Evolutionary conservation across 768 basidiomycete species (phyloP), one percentile per base, ranked within the genome.

Genomic region (Rhodosporidiobolus odoratus): DNA sequence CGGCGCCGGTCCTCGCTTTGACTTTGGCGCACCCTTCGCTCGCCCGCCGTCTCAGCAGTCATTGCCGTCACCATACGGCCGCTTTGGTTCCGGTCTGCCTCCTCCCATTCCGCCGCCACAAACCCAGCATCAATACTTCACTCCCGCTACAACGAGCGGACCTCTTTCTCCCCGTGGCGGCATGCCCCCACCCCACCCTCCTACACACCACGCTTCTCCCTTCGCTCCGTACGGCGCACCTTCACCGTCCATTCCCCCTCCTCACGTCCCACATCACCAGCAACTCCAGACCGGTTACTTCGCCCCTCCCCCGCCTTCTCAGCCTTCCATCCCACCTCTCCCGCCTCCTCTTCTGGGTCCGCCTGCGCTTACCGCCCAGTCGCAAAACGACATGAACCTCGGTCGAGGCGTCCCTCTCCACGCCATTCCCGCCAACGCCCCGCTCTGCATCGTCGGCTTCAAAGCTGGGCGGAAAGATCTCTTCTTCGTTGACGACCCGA

Each of bases 361-460:
- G 1, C 25, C 65, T 6, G 30, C 65, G 12, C 38, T 66, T 37
- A 62, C 69, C 35, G n/a, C 58, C 19, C 58, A 60, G 19, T 48
- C 61, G 3, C 65, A 67, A 32, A 37, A 17, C 66, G 66, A 71
- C 63, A 65, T 64, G 62, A 65, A 53, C 63, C 86, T 95, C 32
- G 94, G 95, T 59, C 89, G 88, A 77, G 95, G 95, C 43, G 86
- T 97, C 0, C 92, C 93, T 0, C 84, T 97, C 25, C 87, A 88
- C 78, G 80, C 89, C 58, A 88, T 99, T 50, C 88, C 93, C 1
- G 79, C 88, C 19, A 86, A 87, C 43, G 91, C 89, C 83, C 92
- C 90, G n/a, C 84, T 99, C 13, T 97, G 86, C 83, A 94, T 97
- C 75, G 89, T 97, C 76, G 90, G 96, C 79, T 99, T 99, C 84